Evolutionary conservation across 345 rosid genomes (phyloP).

Genomic region (Reutealis trisperma): DNA sequence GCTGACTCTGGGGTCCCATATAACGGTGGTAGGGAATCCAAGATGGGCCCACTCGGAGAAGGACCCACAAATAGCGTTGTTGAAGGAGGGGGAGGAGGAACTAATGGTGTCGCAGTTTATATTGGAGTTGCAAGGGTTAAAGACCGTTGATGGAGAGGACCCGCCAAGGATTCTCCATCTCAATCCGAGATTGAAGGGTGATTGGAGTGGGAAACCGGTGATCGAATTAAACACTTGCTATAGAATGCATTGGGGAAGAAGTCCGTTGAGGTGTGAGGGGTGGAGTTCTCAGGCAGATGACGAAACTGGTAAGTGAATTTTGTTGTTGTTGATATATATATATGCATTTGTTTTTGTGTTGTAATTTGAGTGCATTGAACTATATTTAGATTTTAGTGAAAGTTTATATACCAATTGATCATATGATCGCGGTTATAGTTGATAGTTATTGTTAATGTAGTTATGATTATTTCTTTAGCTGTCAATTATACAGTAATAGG

Average conservation of each 20-base stretch:
- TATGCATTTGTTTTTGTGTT: neutral
- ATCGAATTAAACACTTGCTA: constrained; percentile 95
- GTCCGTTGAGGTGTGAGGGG: constrained; percentile 79
- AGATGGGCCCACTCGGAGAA: constrained; percentile 57
- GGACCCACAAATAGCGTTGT: constrained; percentile 53
- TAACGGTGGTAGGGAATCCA: constrained; percentile 80
- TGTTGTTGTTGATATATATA: too few species aligned
- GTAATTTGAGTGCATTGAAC: neutral
- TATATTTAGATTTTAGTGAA: neutral
- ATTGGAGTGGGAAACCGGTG: constrained; percentile 83
- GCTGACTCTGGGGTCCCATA: constrained; percentile 77
- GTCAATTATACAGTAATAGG: neutral
- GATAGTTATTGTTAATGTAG: neutral
- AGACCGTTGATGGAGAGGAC: constrained; percentile 88
- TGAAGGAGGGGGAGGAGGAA: constrained; percentile 51
- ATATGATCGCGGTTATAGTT: neutral
- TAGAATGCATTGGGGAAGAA: constrained; percentile 91
- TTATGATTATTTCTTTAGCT: neutral
- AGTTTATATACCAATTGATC: neutral
- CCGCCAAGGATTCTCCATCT: constrained; percentile 89
- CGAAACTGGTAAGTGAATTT: constrained; percentile 60
- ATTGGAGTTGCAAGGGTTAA: constrained; percentile 87
- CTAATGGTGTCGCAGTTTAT: constrained; percentile 82
- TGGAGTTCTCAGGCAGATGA: constrained; percentile 78
- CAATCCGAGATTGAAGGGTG: constrained; percentile 89